These are phyloP conservation scores for Colletotrichum aenigma DNA, from an alignment of 2,329 filamentous ascomycete species.

Conservation along the genomic window DNA sequence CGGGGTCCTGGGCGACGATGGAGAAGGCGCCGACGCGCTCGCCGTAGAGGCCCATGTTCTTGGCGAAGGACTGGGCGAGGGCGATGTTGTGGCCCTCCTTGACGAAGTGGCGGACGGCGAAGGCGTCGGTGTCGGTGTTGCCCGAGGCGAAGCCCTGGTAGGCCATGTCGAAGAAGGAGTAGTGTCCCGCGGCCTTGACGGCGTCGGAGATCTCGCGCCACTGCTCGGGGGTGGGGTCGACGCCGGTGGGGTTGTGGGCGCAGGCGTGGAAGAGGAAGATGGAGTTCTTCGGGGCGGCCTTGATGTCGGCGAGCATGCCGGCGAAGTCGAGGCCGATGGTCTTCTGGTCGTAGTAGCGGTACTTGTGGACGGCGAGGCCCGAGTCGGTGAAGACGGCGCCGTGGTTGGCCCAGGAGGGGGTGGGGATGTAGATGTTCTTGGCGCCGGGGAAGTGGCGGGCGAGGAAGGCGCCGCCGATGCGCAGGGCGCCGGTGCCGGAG, in stretches of 20 bases:
- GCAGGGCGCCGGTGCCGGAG: conserved; percentile 94
- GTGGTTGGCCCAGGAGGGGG: conserved; percentile 98
- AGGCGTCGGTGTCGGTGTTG: conserved; percentile 90
- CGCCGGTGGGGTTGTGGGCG: conserved; percentile 96
- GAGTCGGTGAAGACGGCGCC: conserved; percentile 94
- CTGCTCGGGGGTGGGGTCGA: conserved; percentile 90
- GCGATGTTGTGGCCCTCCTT: conserved; percentile 87
- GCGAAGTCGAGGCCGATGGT: conserved; percentile 98
- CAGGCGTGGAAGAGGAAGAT: conserved; percentile 95
- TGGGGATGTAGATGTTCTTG: conserved; percentile 97
- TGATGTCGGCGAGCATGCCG: conserved; percentile 88
- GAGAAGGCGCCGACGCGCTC: conserved; percentile 98
- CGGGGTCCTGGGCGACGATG: conserved; percentile 80
- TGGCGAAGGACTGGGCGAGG: conserved; percentile 93
- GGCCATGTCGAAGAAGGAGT: conserved; percentile 98
- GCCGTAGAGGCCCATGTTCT: conserved; percentile 99
- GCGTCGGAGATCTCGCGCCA: conserved; percentile 90
- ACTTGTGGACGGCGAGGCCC: conserved; percentile 89
- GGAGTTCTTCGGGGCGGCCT: conserved; percentile 83
- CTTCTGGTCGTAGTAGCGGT: conserved; percentile 99
- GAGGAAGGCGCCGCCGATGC: conserved; percentile 94
- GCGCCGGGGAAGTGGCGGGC: conserved; percentile 86
- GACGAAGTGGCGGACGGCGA: conserved; percentile 91
- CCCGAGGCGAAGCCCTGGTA: conserved; percentile 98
- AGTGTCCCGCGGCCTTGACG: conserved; percentile 87